Conservation (phyloP, 2,329 filamentous ascomycete genomes). For the Paradendryphiella salina region DNA sequence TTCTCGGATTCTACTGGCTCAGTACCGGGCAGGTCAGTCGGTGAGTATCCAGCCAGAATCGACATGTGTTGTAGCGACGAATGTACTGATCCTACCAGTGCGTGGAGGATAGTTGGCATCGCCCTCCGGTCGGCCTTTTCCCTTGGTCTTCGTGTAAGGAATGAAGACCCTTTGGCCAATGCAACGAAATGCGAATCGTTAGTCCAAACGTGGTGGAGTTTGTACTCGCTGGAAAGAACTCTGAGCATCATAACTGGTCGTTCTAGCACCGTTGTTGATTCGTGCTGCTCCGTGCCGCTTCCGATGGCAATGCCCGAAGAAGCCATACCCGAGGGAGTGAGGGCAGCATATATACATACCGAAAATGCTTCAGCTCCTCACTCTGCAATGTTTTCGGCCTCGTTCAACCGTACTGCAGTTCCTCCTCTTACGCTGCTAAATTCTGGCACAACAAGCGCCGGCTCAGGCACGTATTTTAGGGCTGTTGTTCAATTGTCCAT, state of each 20-base stretch:
- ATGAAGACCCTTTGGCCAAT: constrained; percentile 37
- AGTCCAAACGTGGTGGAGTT: constrained; percentile 49
- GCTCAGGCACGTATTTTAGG: constrained; percentile 34
- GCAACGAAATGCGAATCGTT: constrained; percentile 42
- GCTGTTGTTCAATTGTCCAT: constrained; percentile 35
- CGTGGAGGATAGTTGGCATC: constrained; percentile 46
- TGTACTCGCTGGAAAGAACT: constrained; percentile 48
- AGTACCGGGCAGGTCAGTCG: constrained; percentile 48
- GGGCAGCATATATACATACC: constrained; percentile 13
- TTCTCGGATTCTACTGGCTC: constrained; percentile 49
- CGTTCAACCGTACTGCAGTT: constrained; percentile 5
- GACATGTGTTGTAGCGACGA: not conserved
- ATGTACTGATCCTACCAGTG: constrained; percentile 31
- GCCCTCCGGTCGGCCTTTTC: constrained; percentile 45
- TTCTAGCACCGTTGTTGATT: constrained; percentile 45
- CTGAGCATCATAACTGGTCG: constrained; percentile 48
- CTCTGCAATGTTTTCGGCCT: constrained; percentile 1
- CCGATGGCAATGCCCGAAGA: constrained; percentile 35
- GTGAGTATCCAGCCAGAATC: constrained; percentile 28
- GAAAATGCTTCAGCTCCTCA: constrained; percentile 5
- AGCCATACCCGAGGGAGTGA: constrained; percentile 16
- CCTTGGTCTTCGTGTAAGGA: constrained; percentile 48
- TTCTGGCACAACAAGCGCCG: constrained; percentile 11
- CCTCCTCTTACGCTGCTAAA: constrained; percentile 4
- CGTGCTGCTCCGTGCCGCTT: constrained; percentile 42